Base-by-base conservation (phyloP, 352 stramenopile genomes). In the Peronosclerospora sorghi region DNA sequence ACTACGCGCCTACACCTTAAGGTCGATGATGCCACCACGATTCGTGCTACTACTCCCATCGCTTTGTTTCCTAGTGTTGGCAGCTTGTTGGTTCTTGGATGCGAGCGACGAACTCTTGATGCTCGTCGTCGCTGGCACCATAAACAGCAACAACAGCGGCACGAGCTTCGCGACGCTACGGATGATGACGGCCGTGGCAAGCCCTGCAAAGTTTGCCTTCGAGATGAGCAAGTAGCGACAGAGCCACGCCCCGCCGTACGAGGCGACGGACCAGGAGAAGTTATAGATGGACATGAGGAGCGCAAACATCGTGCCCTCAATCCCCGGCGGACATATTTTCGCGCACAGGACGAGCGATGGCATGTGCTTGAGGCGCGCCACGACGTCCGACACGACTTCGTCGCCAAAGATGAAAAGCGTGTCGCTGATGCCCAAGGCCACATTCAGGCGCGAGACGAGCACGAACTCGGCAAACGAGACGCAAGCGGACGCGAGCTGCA, bases 291-390 rank as follows among this genome's bases (percentile, higher is more conserved):
- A 87, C 75, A 87, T 87, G 56, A 85, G 75, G 57, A 87, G 45
- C 20, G 94, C 95, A 67, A 98, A 98, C 50, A 98, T 80, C 3
- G 95, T 96, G 44, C 93, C 94, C 66, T 98, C 95, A 34, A 98
- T 86, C 36, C 95, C 95, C 20, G 77, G 83, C 20, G 95, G 95
- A 47, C 95, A 98, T 45, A 98, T 77, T 53, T 90, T 88, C 46
- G 91, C 89, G 36, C 94, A 96, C n/a, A 98, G 64, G 35, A 98
- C 90, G 19, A 98, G 74, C 37, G 83, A 97, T 7, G 95, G 94
- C 64, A 98, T 91, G 50, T 83, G 70, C 54, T 87, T 86, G 56
- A 90, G 71, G 0, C 73, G 67, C 38, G 68, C 72, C 19, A 89
- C 77, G 4, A 89, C 73, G 41, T 86, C 77, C 49, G 73, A 84